Percentiles rank a stretch among this genome's conserved stretches.
These are phyloP conservation scores for Halophytophthora batemanensis DNA, from an alignment of 352 stramenopile species.

Conservation along the genomic window DNA sequence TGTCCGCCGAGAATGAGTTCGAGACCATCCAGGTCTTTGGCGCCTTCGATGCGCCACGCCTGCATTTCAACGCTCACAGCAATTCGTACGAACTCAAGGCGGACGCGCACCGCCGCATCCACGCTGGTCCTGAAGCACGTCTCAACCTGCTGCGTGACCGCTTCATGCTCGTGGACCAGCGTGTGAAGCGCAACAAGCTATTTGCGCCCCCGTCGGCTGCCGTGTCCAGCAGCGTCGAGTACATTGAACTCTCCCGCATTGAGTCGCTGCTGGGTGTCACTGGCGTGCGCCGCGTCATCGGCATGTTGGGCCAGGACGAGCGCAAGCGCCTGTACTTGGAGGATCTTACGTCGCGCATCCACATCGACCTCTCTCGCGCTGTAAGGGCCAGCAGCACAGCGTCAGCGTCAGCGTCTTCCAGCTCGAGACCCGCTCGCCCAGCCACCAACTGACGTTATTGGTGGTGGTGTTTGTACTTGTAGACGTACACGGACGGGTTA, in stretches of 20 bases:
- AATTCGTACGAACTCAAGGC: slow-evolving; percentile 74
- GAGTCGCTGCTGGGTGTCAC: slow-evolving; percentile 82
- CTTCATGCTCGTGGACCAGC: slow-evolving; percentile 66
- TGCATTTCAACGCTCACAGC: slow-evolving; percentile 63
- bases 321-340: slow-evolving; percentile 76
- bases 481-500: slow-evolving; percentile 82
- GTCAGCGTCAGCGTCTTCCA: too few relatives aligned
- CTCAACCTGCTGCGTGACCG: slow-evolving; percentile 66
- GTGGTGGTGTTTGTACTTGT: background rate
- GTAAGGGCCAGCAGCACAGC: slow-evolving; percentile 14
- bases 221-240: slow-evolving; percentile 52
- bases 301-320: slow-evolving; percentile 84
- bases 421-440: too few relatives aligned
- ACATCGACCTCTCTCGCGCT: slow-evolving; percentile 68
- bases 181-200: slow-evolving; percentile 81
- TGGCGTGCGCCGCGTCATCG: slow-evolving; percentile 75
- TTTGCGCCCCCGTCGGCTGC: slow-evolving; percentile 63
- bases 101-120: slow-evolving; percentile 52
- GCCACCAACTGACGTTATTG: background rate
- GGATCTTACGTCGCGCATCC: slow-evolving; percentile 80
- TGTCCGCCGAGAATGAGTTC: slow-evolving; percentile 80
- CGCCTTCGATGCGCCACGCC: slow-evolving; percentile 67
- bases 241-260: slow-evolving; percentile 86
- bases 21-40: slow-evolving; percentile 81
- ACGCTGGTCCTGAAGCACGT: slow-evolving; percentile 51